Conservation (phyloP, 169 alveolate genomes). For the Sarcocystis neurona region DNA sequence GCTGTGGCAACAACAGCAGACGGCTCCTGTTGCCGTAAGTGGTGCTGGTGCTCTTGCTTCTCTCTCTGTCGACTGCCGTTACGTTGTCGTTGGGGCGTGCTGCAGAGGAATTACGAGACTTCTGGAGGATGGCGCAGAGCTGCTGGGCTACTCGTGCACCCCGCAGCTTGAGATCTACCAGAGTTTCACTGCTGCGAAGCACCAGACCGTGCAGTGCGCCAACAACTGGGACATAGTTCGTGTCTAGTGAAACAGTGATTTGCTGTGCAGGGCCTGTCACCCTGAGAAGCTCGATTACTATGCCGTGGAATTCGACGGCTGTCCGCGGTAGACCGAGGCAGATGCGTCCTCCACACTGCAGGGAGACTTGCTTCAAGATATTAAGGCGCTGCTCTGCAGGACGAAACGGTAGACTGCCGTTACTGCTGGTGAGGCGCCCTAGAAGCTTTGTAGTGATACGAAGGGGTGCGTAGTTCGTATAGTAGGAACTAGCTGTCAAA, state of each 20-base stretch:
- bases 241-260: not conserved
- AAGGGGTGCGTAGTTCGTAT: not conserved
- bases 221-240: not conserved
- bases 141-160: constrained; percentile 23
- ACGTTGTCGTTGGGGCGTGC: too few species aligned
- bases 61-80: too few species aligned
- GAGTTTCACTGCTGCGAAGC: constrained; percentile 7
- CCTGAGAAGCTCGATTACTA: not conserved
- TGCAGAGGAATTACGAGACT: too few species aligned
- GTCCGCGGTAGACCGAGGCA: not conserved
- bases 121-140: not conserved
- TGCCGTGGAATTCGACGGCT: not conserved
- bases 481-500: not conserved
- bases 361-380: not conserved
- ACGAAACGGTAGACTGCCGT: too few species aligned
- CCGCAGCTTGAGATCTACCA: constrained; percentile 8
- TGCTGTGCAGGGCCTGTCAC: not conserved
- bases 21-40: not conserved
- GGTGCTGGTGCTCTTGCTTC: not conserved
- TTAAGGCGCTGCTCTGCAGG: not conserved
- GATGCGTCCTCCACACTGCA: not conserved
- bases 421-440: not conserved
- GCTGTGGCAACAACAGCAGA: not conserved
- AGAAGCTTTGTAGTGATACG: constrained; percentile 4
- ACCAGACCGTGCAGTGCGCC: not conserved